Conservation (phyloP, 1,139 yeast species). For the Blastobotrys proliferans region DNA sequence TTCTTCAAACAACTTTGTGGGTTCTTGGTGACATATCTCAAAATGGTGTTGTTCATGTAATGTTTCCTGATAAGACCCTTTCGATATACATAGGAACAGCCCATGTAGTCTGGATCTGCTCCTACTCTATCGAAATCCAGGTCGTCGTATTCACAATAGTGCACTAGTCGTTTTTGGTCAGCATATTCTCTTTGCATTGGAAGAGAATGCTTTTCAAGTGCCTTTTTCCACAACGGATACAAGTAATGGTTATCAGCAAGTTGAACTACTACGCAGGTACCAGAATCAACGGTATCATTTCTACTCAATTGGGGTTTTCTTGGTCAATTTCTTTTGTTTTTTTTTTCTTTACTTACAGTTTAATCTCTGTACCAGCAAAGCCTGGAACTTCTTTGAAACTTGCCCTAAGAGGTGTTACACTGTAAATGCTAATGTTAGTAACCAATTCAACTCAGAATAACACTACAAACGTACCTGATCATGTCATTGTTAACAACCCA, state of each 20-base stretch:
- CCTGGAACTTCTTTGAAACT: constrained; percentile 55
- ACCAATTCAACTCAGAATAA: background rate
- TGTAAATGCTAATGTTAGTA: constrained; percentile 8
- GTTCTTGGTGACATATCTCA: constrained; percentile 65
- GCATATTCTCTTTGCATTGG: background rate
- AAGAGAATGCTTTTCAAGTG: constrained; percentile 33
- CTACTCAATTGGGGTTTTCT: background rate
- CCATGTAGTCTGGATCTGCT: constrained; percentile 48
- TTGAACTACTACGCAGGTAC: constrained; percentile 1
- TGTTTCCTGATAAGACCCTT: constrained; percentile 90
- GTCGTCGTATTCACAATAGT: constrained; percentile 88
- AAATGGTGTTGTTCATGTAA: constrained; percentile 75
- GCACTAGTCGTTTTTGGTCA: constrained; percentile 47
- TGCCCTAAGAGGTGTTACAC: constrained; percentile 84
- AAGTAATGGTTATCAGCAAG: constrained; percentile 42
- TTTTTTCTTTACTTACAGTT: constrained; percentile 26
- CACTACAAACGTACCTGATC: constrained; percentile 31
- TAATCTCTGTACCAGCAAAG: constrained; percentile 51
- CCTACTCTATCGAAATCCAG: constrained; percentile 64
- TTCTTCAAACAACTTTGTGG: constrained; percentile 57
- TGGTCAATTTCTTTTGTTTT: background rate
- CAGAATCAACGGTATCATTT: background rate
- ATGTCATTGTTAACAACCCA: constrained; percentile 42
- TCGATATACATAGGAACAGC: constrained; percentile 74
- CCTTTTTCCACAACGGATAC: constrained; percentile 49